Evolutionary conservation across 2,329 filamentous ascomycete genomes (phyloP).

Genomic region (Dothideomycetidae sp.): DNA sequence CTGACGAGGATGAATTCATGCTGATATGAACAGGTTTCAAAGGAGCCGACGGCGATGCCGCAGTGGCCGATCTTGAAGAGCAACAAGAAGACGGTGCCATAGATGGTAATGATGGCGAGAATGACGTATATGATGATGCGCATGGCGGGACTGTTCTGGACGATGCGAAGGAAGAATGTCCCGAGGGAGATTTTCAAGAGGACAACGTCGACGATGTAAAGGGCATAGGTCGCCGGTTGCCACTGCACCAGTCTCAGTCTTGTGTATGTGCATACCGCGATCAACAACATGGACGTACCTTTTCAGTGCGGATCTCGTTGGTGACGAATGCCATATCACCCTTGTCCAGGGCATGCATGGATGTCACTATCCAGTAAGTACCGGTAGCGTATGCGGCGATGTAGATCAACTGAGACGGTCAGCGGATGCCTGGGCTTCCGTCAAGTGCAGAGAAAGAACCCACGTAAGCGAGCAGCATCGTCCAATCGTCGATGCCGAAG

Average conservation of each 20-base stretch:
- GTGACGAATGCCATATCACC: no score
- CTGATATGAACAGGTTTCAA: background rate
- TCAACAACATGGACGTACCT: background rate
- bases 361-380: no score
- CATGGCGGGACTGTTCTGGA: background rate
- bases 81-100: background rate
- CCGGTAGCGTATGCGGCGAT: no score
- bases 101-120: background rate
- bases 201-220: conserved; percentile 15
- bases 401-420: no score
- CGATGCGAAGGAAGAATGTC: conserved; percentile 17
- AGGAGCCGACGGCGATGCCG: background rate
- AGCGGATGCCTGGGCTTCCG: background rate
- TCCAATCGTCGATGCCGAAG: conserved; percentile 31
- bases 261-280: conserved; percentile 13
- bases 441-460: background rate
- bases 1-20: background rate
- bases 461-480: background rate
- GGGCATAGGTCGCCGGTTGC: no score
- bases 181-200: conserved; percentile 23
- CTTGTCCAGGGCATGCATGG: no score
- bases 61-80: background rate
- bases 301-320: background rate
- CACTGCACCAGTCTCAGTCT: no score
- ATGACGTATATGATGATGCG: conserved; percentile 1